Base-by-base conservation (phyloP, 2,329 filamentous ascomycete species). In the Chaetomium olivaceum region DNA sequence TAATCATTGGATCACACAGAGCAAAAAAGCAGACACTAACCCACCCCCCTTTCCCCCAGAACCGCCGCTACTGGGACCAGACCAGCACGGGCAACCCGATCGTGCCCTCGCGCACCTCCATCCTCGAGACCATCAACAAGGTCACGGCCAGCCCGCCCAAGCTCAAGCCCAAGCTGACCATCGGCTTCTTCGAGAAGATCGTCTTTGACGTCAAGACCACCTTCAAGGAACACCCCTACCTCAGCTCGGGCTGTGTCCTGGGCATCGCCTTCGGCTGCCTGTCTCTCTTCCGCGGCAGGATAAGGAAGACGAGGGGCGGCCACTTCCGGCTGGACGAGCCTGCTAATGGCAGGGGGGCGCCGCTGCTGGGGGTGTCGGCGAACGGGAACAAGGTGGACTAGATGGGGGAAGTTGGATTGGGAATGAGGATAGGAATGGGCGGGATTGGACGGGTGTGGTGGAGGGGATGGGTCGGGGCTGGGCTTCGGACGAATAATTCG, bases 21-120 rank as follows among this genome's bases (percentile, higher is more conserved):
- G 1, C 16, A 1, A 7, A 19, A 7, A 43, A 43, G 31, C 33
- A 36, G 6, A 19, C 16, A n/a, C 39, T 43, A 43, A 43, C 39
- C 4, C 3, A 2, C 33, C 33, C 33, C 16, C 36, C 39, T 23
- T 16, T 11, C 27, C 29, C 21, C n/a, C 36, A 96, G 92, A 93
- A 92, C 80, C 93, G 91, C 72, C 89, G 91, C 70, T 99, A 96
- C 81, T 99, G 95, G 95, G 95, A 99, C 75, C 87, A 85, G 36
- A 97, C 93, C 56, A 89, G 90, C 67, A 95, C 92, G 2, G 94
- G 93, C 70, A 94, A 95, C 77, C 87, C 90, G 68, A 98, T 99
- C 74, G 89, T 93, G 71, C 90, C 93, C 62, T 95, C 91, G 29
- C 90, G 95, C 68, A 94, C 92, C 4, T 93, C 91, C 3, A 97